These are phyloP conservation scores for Tolypocladium sp. DNA, from an alignment of 2,329 filamentous ascomycete genomes.

Conservation along the genomic window DNA sequence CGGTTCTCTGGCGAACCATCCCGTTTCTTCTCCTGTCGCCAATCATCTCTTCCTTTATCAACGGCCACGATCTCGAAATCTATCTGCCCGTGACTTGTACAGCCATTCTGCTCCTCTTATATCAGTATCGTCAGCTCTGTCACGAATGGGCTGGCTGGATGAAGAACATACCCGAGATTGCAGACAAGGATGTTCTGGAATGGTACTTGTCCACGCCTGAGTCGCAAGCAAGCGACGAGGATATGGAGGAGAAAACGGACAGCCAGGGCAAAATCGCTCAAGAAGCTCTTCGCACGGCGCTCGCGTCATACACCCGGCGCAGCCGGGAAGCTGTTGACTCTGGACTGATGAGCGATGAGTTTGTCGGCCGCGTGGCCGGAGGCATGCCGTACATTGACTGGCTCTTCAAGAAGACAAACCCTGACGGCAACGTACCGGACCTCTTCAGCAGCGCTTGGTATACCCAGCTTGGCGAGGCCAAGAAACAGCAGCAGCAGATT, in stretches of 20 bases:
- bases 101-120: slow-evolving; percentile 40
- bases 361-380: slow-evolving; percentile 12
- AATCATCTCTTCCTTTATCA: slow-evolving; percentile 42
- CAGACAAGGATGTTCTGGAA: slow-evolving; percentile 37
- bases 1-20: slow-evolving; percentile 43
- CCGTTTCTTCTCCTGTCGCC: slow-evolving; percentile 48
- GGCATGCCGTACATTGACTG: slow-evolving; percentile 24
- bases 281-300: slow-evolving; percentile 23
- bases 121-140: slow-evolving; percentile 43
- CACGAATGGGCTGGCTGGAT: slow-evolving; percentile 53
- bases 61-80: slow-evolving; percentile 42
- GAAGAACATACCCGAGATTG: slow-evolving; percentile 35
- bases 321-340: slow-evolving; percentile 1
- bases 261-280: slow-evolving; percentile 8
- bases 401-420: slow-evolving; percentile 23
- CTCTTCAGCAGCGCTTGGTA: slow-evolving; percentile 25
- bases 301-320: slow-evolving; percentile 16
- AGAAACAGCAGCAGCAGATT: slow-evolving; percentile 23
- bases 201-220: slow-evolving; percentile 32
- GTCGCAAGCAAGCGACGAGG: slow-evolving; percentile 5
- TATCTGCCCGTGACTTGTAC: slow-evolving; percentile 45
- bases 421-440: slow-evolving; percentile 15
- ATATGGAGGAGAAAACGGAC: slow-evolving; percentile 7
- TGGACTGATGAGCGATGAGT: slow-evolving; percentile 1
- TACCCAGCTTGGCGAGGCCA: slow-evolving; percentile 21